Evolutionary conservation across 371 early-diverging fungal genomes (phyloP).

Genomic region (Mucor sp.): DNA sequence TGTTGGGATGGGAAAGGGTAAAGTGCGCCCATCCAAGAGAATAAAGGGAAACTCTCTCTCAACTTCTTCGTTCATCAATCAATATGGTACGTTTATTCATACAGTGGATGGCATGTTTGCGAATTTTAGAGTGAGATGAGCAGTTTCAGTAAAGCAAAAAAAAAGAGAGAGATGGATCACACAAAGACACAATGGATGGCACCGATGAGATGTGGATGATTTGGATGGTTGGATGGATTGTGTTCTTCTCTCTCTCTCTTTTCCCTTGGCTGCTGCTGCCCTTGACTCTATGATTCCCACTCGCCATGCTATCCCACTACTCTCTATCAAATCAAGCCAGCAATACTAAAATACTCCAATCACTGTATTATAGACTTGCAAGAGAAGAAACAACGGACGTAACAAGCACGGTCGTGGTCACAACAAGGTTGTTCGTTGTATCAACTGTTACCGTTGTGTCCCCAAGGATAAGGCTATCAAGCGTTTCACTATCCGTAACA

Average conservation of each 20-base stretch:
- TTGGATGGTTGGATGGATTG: not conserved
- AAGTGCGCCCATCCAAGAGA: not conserved
- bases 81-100: constrained; percentile 25
- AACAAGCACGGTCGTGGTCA: constrained; percentile 99
- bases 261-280: not conserved
- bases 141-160: not conserved
- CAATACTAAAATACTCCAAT: not conserved
- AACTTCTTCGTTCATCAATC: constrained; percentile 35
- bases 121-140: not conserved
- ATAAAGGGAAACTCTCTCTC: constrained; percentile 26
- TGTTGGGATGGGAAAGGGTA: not conserved
- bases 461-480: constrained; percentile 99
- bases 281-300: not conserved
- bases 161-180: too few relatives aligned
- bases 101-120: not conserved
- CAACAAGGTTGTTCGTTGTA: constrained; percentile 95
- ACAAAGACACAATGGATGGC: not conserved
- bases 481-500: constrained; percentile 96
- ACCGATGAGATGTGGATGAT: constrained; percentile 7
- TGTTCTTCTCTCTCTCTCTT: too few relatives aligned
- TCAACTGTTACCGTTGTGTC: constrained; percentile 97
- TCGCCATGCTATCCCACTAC: not conserved
- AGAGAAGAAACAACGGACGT: constrained; percentile 99
- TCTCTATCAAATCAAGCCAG: not conserved
- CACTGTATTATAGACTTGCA: constrained; percentile 75